Evolutionary conservation across 495 filamentous ascomycete species (phyloP).

Genomic region (Daldinia decipiens): DNA sequence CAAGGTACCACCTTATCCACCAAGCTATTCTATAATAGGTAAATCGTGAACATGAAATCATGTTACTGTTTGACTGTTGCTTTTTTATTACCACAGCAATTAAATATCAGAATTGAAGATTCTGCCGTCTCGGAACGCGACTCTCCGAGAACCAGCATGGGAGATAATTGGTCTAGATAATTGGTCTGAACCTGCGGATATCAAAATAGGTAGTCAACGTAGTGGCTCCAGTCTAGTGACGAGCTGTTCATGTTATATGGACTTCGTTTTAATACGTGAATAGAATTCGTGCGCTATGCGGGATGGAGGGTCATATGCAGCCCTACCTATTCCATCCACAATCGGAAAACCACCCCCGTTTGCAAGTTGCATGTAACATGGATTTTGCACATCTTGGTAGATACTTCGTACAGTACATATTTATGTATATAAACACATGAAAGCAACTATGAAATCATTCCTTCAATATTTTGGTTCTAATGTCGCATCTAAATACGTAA

Average conservation of each 20-base stretch:
- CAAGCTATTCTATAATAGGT: too few species aligned
- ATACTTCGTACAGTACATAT: not conserved
- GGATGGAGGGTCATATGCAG: constrained; percentile 39
- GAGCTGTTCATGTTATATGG: constrained; percentile 10
- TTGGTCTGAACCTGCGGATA: constrained; percentile 7
- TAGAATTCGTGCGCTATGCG: constrained; percentile 33
- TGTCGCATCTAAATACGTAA: not conserved
- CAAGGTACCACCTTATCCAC: too few species aligned
- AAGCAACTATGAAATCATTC: not conserved
- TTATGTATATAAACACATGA: not conserved
- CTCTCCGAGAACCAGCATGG: constrained; percentile 33
- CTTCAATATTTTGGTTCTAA: not conserved
- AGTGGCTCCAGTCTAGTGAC: not conserved
- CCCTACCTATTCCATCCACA: constrained; percentile 25
- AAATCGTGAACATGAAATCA: too few species aligned
- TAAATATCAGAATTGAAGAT: constrained; percentile 13
- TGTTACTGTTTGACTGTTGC: not conserved
- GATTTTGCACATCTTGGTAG: not conserved
- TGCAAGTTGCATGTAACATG: constrained; percentile 9
- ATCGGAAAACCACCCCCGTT: constrained; percentile 11
- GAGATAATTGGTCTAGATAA: constrained; percentile 12
- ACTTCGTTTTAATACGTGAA: constrained; percentile 21
- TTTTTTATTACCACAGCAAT: not conserved
- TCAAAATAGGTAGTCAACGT: constrained; percentile 1
- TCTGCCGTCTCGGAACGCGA: constrained; percentile 35